A percentile compares a stretch with the other conserved stretches of the same genome.
These are phyloP conservation scores for Microdochium paspali DNA, from an alignment of 2,329 filamentous ascomycete genomes.

Conservation along the genomic window DNA sequence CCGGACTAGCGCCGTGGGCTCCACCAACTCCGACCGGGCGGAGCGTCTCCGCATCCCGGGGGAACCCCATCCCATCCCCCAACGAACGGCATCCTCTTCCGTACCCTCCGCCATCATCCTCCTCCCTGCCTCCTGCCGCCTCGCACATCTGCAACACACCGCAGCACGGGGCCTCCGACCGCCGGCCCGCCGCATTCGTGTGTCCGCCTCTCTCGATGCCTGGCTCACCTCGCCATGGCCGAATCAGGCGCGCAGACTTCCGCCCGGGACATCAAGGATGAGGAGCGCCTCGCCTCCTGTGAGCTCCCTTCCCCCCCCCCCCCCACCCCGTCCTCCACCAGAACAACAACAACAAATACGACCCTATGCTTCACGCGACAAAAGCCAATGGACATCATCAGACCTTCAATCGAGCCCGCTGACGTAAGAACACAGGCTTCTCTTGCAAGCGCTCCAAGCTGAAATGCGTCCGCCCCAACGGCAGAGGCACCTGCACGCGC, in stretches of 20 bases:
- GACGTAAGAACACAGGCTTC: slow-evolving; percentile 15
- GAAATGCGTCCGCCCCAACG: slow-evolving; percentile 19
- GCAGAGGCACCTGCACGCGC: slow-evolving; percentile 17
- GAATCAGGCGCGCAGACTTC: slow-evolving; percentile 12
- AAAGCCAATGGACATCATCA: too few relatives aligned
- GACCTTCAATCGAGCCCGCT: too few relatives aligned
- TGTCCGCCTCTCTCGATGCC: background rate
- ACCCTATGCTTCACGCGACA: too few relatives aligned
- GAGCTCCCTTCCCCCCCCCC: too few relatives aligned
- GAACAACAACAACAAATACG: too few relatives aligned
- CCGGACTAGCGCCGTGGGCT: too few relatives aligned
- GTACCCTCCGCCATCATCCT: background rate
- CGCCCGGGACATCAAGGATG: slow-evolving; percentile 12
- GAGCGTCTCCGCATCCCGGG: background rate
- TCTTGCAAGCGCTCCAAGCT: slow-evolving; percentile 24
- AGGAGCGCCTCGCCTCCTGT: slow-evolving; percentile 19
- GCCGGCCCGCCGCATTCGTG: background rate
- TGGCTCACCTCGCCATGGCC: slow-evolving; percentile 6
- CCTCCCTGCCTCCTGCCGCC: background rate
- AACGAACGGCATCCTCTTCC: background rate
- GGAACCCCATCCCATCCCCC: background rate
- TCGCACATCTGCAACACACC: background rate
- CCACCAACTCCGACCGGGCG: background rate
- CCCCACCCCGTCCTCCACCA: too few relatives aligned
- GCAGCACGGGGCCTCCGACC: too few relatives aligned